Evolutionary conservation across 768 basidiomycete genomes (phyloP), one percentile per base, ranked within the genome.

Genomic region (Kwoniella mangroviensis): DNA sequence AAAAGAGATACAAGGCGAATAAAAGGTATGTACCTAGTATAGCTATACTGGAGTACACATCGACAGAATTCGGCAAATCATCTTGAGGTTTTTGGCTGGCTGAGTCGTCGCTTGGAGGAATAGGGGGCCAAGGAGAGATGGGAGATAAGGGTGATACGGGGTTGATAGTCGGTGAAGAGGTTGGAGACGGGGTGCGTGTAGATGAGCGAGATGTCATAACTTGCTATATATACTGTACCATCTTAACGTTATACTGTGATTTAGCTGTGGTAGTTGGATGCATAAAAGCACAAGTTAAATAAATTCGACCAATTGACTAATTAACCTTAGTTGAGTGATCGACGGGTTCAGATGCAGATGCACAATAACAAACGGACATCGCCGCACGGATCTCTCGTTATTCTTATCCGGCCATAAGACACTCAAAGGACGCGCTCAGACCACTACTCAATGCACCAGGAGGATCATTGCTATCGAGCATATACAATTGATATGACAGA

Each of bases 61-160:
- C 81, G 45, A 71, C 79, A 9, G 75, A 67, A 28, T 71, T 75
- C 0, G 82, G 82, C 41, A 79, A 64, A 12, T n/a, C 65, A 9
- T 54, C 45, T 13, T 34, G 4, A 2, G 19, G 54, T 54, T 12
- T 11, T 12, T 2, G 11, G 15, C 43, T 45, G 13, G 7, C 34
- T 58, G 56, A 49, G 12, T 51, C 42, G 13, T 21, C 40, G 41
- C 13, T 5, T 1, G 51, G 63, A 1, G 34, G 66, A 5, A 59
- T 60, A 19, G 41, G 72, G n/a, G 67, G 65, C 82, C 82, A 83
- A 7, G 82, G 81, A 12, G 82, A 83, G 69, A 83, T 76, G 9
- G 82, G 82, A 1, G 70, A 62, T 9, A 80, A 65, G 1, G 82
- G 77, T 4, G 82, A 80, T 0, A 63, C 63, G 6, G 67, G 73